Base-by-base conservation (phyloP, 164 flowering plant species). In the Magnolia sinica region DNA sequence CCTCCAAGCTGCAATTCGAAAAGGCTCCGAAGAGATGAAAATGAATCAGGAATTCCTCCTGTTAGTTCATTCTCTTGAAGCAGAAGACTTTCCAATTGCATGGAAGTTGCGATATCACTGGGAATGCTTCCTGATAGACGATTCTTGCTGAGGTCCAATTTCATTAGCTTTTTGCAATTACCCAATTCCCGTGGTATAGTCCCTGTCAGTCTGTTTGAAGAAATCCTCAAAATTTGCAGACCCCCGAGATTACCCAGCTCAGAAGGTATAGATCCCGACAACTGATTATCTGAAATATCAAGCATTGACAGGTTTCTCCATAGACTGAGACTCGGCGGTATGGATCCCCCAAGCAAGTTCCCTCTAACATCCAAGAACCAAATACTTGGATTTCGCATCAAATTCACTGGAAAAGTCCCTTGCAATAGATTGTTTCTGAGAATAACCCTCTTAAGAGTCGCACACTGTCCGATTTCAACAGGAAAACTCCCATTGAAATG, bases 1-100 rank as follows among this genome's bases (percentile, higher is more conserved):
- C 61, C 22, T 45, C 83, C 87, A 65, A 84, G 79, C 71, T 84
- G 80, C 78, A 84, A 67, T 22, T 82, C 82, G 61, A 49, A 27
- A 75, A 81, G 77, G 22, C 58, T 74, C 71, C 80, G 76, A 1
- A 74, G 20, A 18, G 80, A 68, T 19, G 83, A 64, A 50, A 82
- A 79, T 4, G 80, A 63, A 49, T 82, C 75, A 4, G 87, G 84
- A 58, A 82, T 72, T 11, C 24, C n/a, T 20, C 83, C 82, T 64
- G 51, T 76, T 13, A 82, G 74, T 64, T 73, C 68, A 70, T 82
- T 84, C 20, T 84, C 86, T 73, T 78, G 73, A 72, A 84, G 83
- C 20, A 64, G 76, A 10, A 84, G 79, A 58, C 71, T 78, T 50
- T 76, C 69, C 70, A 84, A 27, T 76, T 70, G 16, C 52, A 13